Evolutionary conservation across 192 early-diverging fungal genomes (phyloP).

Genomic region (Backusella liffmaniae): DNA sequence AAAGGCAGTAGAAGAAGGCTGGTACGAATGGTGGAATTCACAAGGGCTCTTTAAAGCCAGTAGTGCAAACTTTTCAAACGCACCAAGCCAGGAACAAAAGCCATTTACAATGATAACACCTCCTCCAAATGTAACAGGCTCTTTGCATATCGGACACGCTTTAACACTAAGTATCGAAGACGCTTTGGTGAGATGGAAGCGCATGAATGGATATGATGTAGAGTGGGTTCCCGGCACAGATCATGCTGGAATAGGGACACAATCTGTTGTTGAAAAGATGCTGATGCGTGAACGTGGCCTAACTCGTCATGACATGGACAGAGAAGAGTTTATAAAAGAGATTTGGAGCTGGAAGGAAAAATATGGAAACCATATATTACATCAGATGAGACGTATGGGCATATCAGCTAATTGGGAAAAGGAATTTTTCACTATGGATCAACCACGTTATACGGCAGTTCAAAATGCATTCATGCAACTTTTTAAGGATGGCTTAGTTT

Average conservation of each 20-base stretch:
- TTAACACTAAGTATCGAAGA: slow-evolving; percentile 90
- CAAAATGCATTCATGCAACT: slow-evolving; percentile 86
- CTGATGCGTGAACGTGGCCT: slow-evolving; percentile 65
- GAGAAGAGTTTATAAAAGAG: slow-evolving; percentile 79
- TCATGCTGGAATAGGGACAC: slow-evolving; percentile 97
- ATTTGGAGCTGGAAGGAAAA: slow-evolving; percentile 87
- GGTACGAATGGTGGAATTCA: slow-evolving; percentile 97
- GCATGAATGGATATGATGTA: slow-evolving; percentile 89
- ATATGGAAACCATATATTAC: slow-evolving; percentile 76
- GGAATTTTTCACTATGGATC: slow-evolving; percentile 90
- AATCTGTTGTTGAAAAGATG: slow-evolving; percentile 93
- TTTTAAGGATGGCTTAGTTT: slow-evolving; percentile 86
- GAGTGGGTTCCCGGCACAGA: slow-evolving; percentile 96
- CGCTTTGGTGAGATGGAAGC: slow-evolving; percentile 70
- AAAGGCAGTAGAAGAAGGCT: slow-evolving; percentile 75
- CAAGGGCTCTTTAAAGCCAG: slow-evolving; percentile 52
- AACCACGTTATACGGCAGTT: slow-evolving; percentile 69
- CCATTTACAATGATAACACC: slow-evolving; percentile 88
- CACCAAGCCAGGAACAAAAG: slow-evolving; percentile 20
- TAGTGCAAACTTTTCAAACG: slow-evolving; percentile 31
- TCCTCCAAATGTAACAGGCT: slow-evolving; percentile 96
- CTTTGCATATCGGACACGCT: slow-evolving; percentile 93
- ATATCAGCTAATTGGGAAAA: slow-evolving; percentile 88
- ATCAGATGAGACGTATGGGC: slow-evolving; percentile 81
- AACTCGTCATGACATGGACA: slow-evolving; percentile 82